These are phyloP conservation scores for Serendipita sp. DNA, from an alignment of 768 basidiomycete genomes.

Conservation along the genomic window DNA sequence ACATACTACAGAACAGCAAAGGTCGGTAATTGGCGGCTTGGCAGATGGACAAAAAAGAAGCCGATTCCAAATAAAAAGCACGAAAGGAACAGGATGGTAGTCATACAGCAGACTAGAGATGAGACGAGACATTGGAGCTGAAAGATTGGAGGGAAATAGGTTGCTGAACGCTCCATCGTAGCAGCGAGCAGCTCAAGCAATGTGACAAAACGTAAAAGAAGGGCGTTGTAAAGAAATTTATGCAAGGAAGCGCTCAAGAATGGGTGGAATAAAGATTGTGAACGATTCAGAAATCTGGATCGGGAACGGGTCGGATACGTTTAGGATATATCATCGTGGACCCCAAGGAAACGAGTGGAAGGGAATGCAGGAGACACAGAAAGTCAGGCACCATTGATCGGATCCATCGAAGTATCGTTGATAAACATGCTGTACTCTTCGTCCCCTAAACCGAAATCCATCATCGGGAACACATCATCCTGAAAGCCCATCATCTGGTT, in stretches of 20 bases:
- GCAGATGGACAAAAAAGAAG: not conserved
- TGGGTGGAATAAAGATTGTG: not conserved
- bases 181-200: not conserved
- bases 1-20: not conserved
- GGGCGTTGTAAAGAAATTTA: not conserved
- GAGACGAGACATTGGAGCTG: not conserved
- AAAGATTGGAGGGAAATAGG: too few species aligned
- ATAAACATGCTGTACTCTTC: not conserved
- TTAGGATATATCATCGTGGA: not conserved
- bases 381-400: not conserved
- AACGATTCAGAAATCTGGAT: not conserved
- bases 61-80: not conserved
- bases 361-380: not conserved
- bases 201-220: not conserved
- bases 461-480: not conserved
- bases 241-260: not conserved
- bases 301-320: not conserved
- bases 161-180: too few species aligned
- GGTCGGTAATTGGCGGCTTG: not conserved
- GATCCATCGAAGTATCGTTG: not conserved
- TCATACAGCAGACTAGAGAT: not conserved
- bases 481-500: not conserved
- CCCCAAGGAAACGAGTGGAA: too few species aligned
- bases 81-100: not conserved
- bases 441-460: not conserved